Evolutionary conservation across 1,284 basidiomycete genomes (phyloP).

Genomic region (Mycosarcoma maydis): DNA sequence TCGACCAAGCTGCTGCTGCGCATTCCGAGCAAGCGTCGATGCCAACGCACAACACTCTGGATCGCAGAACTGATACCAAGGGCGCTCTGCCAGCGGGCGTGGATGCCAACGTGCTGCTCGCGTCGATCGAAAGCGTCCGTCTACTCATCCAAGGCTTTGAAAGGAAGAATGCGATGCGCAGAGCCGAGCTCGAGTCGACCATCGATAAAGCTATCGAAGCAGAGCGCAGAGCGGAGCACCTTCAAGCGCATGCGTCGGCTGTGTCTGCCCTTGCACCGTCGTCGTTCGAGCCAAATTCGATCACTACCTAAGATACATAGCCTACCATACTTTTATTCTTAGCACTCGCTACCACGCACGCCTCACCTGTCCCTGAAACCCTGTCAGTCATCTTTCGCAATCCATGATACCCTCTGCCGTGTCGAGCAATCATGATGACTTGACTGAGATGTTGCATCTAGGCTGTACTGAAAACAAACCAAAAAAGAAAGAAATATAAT

Average conservation of each 20-base stretch:
- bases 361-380: neutral
- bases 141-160: slow-evolving; percentile 48
- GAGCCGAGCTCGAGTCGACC: slow-evolving; percentile 43
- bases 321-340: neutral
- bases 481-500: neutral
- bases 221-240: slow-evolving; percentile 28
- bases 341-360: neutral
- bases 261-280: neutral
- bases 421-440: no score
- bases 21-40: neutral
- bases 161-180: slow-evolving; percentile 43
- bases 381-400: neutral
- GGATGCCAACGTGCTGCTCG: slow-evolving; percentile 34
- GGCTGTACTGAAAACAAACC: no score
- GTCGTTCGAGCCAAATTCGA: neutral
- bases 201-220: slow-evolving; percentile 37
- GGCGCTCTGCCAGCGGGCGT: slow-evolving; percentile 10
- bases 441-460: no score
- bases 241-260: slow-evolving; percentile 9
- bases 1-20: neutral
- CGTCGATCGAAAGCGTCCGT: slow-evolving; percentile 47
- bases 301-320: slow-evolving; percentile 1
- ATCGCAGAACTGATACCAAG: no score
- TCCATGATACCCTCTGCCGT: slow-evolving; percentile 1
- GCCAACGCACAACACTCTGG: neutral